Percentiles rank a stretch among this genome's conserved stretches.
phyloP scores from a whole-genome alignment of 2,329 filamentous ascomycete genomes.

The Colletotrichum lindemuthianum region DNA sequence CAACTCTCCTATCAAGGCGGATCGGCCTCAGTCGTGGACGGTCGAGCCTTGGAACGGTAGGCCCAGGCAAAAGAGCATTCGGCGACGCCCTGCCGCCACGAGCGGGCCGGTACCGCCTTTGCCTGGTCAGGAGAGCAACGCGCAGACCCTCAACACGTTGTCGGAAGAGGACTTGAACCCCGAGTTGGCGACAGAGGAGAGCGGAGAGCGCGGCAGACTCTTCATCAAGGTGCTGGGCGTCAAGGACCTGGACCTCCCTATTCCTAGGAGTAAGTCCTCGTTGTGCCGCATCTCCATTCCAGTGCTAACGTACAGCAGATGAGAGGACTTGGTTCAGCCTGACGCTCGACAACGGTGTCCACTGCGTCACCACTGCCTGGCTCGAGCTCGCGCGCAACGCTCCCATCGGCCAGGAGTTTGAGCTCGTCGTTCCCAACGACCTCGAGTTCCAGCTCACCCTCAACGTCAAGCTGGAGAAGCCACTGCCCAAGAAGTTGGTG shows the following conservation, averaged over 20 bases:
- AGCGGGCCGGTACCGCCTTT: slow-evolving; percentile 80
- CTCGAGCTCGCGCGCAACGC: slow-evolving; percentile 91
- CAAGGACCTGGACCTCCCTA: slow-evolving; percentile 91
- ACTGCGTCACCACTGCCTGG: slow-evolving; percentile 97
- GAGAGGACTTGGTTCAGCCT: slow-evolving; percentile 95
- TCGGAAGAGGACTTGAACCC: slow-evolving; percentile 73
- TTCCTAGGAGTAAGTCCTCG: slow-evolving; percentile 81
- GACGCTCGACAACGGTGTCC: slow-evolving; percentile 96
- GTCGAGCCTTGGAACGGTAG: slow-evolving; percentile 97
- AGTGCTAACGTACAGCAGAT: slow-evolving; percentile 60
- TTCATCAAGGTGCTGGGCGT: slow-evolving; percentile 99
- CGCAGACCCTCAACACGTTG: slow-evolving; percentile 71
- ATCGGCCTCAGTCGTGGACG: slow-evolving; percentile 90
- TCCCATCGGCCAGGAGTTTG: slow-evolving; percentile 97
- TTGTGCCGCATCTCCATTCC: slow-evolving; percentile 22
- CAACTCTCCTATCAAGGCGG: slow-evolving; percentile 77
- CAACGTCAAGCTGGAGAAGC: slow-evolving; percentile 92
- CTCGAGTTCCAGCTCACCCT: slow-evolving; percentile 98
- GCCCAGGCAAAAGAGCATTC: slow-evolving; percentile 70
- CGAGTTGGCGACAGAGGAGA: slow-evolving; percentile 74
- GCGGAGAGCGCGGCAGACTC: slow-evolving; percentile 85
- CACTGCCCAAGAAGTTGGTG: slow-evolving; percentile 66
- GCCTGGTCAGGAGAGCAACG: slow-evolving; percentile 88
- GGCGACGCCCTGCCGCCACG: slow-evolving; percentile 62
- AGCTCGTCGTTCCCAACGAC: slow-evolving; percentile 95